Evolutionary conservation across 2,329 filamentous ascomycete species (phyloP), one percentile per base, ranked within the genome.

Genomic region (Epichloe typhina): DNA sequence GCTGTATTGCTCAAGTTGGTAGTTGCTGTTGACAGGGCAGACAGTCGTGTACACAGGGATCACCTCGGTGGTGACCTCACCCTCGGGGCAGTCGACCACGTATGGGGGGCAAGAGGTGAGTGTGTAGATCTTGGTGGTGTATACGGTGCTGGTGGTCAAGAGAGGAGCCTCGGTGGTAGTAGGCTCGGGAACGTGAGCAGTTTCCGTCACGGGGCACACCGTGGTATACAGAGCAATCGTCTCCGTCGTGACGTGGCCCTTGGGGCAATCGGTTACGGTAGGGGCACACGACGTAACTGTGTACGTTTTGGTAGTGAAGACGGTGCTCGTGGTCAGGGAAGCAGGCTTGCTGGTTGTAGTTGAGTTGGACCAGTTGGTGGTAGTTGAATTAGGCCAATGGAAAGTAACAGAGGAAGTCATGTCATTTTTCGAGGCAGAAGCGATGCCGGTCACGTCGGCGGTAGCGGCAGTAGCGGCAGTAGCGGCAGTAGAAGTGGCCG

Each of bases 281-380:
- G 74, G 66, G 49, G 68, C 70, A 63, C 77, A 80, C 37, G 72
- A 72, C 58, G 74, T 79, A 66, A 79, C 67, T 61, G 75, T 79
- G 55, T 73, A 67, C 55, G 72, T 68, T 60, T 71, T 69, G 59
- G 75, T 79, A 58, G 70, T 66, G 69, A 74, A 78, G 63, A 79
- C 66, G 59, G 75, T 72, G 57, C 59, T 61, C 17, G 47, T 50
- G 38, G 46, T 49, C 39, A 40, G 15, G 13, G 13, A 46, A 17
- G 26, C 47, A 33, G 42, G 23, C 42, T 31, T 13, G 19, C n/a
- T 36, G 33, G 51, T 42, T 2, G 4, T 33, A n/a, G 53, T 53
- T 35, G 54, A 55, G 53, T 56, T 53, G 41, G 50, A 52, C 55
- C 51, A 53, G 46, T 21, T 21, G 21, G 23, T 7, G 23, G 23